Percentiles rank a stretch among this genome's conserved stretches.
Evolutionary conservation across 768 basidiomycete genomes (phyloP).

Genomic region (Lactifluus piperatus): DNA sequence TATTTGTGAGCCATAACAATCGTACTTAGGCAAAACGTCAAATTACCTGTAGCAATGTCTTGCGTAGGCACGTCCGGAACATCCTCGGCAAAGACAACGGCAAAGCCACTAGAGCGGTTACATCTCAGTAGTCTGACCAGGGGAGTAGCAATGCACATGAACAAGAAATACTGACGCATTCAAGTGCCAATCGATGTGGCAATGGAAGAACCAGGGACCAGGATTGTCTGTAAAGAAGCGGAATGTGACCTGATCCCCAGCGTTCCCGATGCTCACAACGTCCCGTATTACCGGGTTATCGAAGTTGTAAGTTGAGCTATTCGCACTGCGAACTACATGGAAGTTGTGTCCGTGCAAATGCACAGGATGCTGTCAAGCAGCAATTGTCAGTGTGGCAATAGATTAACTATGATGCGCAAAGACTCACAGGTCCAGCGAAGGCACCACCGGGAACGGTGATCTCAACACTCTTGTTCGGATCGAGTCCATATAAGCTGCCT

Average conservation of each 20-base stretch:
- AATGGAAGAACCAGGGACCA: conserved; percentile 26
- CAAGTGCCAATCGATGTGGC: conserved; percentile 28
- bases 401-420: too few species aligned
- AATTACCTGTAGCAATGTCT: neutral
- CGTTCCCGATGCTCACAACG: conserved; percentile 17
- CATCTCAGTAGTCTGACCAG: neutral
- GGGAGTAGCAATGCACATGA: conserved; percentile 22
- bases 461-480: conserved; percentile 39
- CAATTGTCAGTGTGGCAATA: neutral
- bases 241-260: conserved; percentile 19
- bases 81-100: neutral
- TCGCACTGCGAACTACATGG: conserved; percentile 9
- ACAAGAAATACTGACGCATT: conserved; percentile 45
- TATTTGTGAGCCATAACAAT: neutral
- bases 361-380: conserved; percentile 9
- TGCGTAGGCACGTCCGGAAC: neutral
- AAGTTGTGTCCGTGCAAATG: conserved; percentile 16
- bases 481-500: conserved; percentile 40
- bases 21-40: neutral
- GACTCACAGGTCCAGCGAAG: conserved; percentile 24
- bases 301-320: conserved; percentile 8
- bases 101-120: neutral
- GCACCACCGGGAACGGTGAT: conserved; percentile 37
- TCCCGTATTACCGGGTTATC: conserved; percentile 20
- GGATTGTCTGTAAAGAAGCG: conserved; percentile 27